These are phyloP conservation scores for Pyrus pyrifolia DNA, from an alignment of 306 rosid species.

Conservation along the genomic window DNA sequence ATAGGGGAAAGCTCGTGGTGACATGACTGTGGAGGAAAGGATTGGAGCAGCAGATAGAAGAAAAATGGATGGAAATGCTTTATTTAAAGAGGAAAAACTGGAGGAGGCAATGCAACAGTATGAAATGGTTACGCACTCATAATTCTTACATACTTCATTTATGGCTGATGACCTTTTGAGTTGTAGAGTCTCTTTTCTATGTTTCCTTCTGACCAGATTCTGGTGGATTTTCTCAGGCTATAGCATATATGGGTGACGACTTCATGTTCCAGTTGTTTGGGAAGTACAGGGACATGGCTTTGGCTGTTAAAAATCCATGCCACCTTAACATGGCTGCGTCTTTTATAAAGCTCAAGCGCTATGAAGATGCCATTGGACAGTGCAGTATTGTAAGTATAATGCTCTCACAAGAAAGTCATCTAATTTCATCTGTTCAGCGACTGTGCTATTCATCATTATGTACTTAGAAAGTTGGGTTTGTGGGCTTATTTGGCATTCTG, in stretches of 20 bases:
- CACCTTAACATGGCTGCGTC: slow-evolving; percentile 93
- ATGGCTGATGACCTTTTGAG: slow-evolving; percentile 1
- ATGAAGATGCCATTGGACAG: slow-evolving; percentile 86
- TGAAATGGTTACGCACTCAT: slow-evolving; percentile 74
- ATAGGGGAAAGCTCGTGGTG: slow-evolving; percentile 88
- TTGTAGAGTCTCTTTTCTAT: neutral
- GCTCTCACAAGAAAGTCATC: neutral
- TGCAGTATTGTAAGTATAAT: slow-evolving; percentile 62
- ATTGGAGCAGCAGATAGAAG: slow-evolving; percentile 84
- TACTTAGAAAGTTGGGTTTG: neutral
- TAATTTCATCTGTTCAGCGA: neutral
- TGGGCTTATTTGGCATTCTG: neutral
- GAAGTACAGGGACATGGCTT: slow-evolving; percentile 86
- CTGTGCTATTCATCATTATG: neutral
- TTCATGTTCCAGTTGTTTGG: slow-evolving; percentile 98
- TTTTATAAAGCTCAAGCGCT: slow-evolving; percentile 75
- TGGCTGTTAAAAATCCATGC: slow-evolving; percentile 93
- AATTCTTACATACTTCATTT: slow-evolving; percentile 23
- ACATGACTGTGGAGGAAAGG: slow-evolving; percentile 96
- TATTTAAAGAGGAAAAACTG: slow-evolving; percentile 77
- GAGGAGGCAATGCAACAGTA: slow-evolving; percentile 99
- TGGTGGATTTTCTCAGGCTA: slow-evolving; percentile 45
- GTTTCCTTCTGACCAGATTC: slow-evolving; percentile 7
- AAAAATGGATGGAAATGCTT: slow-evolving; percentile 89
- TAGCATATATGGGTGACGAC: slow-evolving; percentile 92